Conservation (phyloP, 2,329 filamentous ascomycete genomes). For the Venturiaceae sp. region DNA sequence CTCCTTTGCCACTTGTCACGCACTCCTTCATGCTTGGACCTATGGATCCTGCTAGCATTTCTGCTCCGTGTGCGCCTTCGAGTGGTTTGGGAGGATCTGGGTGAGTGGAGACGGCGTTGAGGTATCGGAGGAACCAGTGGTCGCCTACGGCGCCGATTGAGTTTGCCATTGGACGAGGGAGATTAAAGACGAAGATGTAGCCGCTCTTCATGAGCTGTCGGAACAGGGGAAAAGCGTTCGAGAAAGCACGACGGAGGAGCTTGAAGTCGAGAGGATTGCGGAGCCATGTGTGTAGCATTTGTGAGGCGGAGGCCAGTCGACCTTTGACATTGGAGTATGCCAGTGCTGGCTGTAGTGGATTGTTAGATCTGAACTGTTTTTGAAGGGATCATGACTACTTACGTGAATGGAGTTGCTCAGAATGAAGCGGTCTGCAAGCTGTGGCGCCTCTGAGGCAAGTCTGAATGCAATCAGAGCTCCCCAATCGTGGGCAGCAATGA, state of each 20-base stretch:
- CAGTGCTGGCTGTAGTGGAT: slow-evolving; percentile 27
- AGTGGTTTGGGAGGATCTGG: slow-evolving; percentile 16
- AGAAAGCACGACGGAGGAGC: slow-evolving; percentile 33
- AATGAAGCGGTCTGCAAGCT: slow-evolving; percentile 46
- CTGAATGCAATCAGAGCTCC: slow-evolving; percentile 42
- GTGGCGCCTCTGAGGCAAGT: slow-evolving; percentile 48
- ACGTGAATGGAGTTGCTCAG: slow-evolving; percentile 44
- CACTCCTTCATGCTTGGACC: slow-evolving; percentile 41
- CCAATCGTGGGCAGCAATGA: slow-evolving; percentile 47
- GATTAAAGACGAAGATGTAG: slow-evolving; percentile 46
- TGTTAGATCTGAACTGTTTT: background rate
- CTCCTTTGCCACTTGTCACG: background rate
- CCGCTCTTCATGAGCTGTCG: slow-evolving; percentile 37
- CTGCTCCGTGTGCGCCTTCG: slow-evolving; percentile 23
- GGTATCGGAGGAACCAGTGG: slow-evolving; percentile 33
- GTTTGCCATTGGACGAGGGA: slow-evolving; percentile 35
- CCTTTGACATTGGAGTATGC: slow-evolving; percentile 31
- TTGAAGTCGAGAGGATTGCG: slow-evolving; percentile 33
- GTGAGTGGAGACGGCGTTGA: slow-evolving; percentile 26
- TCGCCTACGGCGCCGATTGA: slow-evolving; percentile 40
- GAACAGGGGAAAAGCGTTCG: slow-evolving; percentile 36
- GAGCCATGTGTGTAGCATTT: slow-evolving; percentile 41
- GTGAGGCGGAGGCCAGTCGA: slow-evolving; percentile 31
- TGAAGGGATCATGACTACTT: slow-evolving; percentile 17
- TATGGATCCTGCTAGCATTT: slow-evolving; percentile 39